Base-by-base conservation (phyloP, 371 early-diverging fungal species). In the Mortierella sp. region DNA sequence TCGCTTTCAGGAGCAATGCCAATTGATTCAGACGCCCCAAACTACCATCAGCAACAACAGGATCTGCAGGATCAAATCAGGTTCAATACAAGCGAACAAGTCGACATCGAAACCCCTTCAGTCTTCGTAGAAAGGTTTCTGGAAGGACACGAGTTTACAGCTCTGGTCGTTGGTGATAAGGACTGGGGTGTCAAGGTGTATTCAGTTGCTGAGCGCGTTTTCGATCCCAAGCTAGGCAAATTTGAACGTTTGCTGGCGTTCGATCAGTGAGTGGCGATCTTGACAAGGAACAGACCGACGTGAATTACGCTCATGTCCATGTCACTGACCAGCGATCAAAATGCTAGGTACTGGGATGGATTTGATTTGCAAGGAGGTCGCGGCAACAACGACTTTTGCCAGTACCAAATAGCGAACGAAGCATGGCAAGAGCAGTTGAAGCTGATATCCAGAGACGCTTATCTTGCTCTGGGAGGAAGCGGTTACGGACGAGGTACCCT, bases 131-230 rank as follows among this genome's bases (percentile, higher is more conserved):
- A 85, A 61, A 56, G 50, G 31, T 85, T 79, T 52, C 58, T 85
- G 12, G 72, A 71, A 12, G 85, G 85, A 9, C 79, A 82, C 18
- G 85, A 85, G 66, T 85, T 82, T 34, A 85, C 85, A 0, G 84
- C 66, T 0, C 62, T 85, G 12, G 69, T 78, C 21, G 64, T 79
- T 24, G 85, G 85, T 12, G 76, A 80, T 45, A 53, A 58, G n/a
- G 61, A 55, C 0, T 53, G 65, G 56, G 82, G 82, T 16, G 58
- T 82, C 6, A 65, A 67, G 14, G 82, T 81, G 18, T 85, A 70
- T 58, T 64, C 81, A 10, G 83, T 78, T 24, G 85, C 83, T 4
- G 85, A 85, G 38, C 70, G 85, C 14, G 84, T 66, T 23, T 85
- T 85, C 66, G 64, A 81, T 31, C 39, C 60, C 3, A 61, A 57